These are phyloP conservation scores for Phyllostachys edulis DNA, from an alignment of 176 grass and related monocot genomes.

Conservation along the genomic window DNA sequence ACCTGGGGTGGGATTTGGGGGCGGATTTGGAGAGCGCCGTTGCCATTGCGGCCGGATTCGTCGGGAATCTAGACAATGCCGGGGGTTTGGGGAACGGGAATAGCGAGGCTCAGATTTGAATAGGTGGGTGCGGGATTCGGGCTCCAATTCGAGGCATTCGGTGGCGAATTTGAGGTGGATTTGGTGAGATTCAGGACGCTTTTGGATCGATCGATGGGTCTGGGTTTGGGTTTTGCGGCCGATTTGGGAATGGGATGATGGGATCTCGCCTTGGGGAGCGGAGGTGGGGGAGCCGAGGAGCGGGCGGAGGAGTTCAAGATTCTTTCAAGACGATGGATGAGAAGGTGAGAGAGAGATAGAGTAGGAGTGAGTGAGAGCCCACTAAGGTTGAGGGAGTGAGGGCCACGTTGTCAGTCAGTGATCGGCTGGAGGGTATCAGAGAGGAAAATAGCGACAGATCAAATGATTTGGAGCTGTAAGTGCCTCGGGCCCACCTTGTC, in stretches of 20 bases:
- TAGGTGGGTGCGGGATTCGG: slow-evolving; percentile 16
- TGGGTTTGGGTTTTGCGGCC: not conserved
- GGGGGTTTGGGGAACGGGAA: not conserved
- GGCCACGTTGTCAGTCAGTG: slow-evolving; percentile 5
- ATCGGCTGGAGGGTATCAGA: not conserved
- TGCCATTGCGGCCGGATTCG: slow-evolving; percentile 42
- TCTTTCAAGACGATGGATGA: slow-evolving; percentile 36
- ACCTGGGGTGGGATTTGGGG: slow-evolving; percentile 40
- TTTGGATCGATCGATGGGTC: slow-evolving; percentile 28
- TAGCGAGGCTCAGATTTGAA: slow-evolving; percentile 51
- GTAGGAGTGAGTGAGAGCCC: slow-evolving; percentile 15
- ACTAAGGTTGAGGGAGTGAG: not conserved
- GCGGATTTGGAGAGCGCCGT: slow-evolving; percentile 50
- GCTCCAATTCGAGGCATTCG: slow-evolving; percentile 6
- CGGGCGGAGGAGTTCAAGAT: slow-evolving; percentile 30
- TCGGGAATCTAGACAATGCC: slow-evolving; percentile 26
- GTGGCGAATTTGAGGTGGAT: slow-evolving; percentile 15
- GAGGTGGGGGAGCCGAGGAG: slow-evolving; percentile 19
- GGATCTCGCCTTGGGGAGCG: slow-evolving; percentile 45
- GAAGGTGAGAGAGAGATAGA: not conserved
- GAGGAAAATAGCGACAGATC: not conserved
- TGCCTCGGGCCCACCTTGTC: not conserved
- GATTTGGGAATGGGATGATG: slow-evolving; percentile 40
- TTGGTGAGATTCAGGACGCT: slow-evolving; percentile 30
- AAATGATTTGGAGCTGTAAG: not conserved